A percentile compares a stretch with the other conserved stretches of the same genome.
Conservation (phyloP, 2,329 filamentous ascomycete genomes). For the Curvularia verruculosa region DNA sequence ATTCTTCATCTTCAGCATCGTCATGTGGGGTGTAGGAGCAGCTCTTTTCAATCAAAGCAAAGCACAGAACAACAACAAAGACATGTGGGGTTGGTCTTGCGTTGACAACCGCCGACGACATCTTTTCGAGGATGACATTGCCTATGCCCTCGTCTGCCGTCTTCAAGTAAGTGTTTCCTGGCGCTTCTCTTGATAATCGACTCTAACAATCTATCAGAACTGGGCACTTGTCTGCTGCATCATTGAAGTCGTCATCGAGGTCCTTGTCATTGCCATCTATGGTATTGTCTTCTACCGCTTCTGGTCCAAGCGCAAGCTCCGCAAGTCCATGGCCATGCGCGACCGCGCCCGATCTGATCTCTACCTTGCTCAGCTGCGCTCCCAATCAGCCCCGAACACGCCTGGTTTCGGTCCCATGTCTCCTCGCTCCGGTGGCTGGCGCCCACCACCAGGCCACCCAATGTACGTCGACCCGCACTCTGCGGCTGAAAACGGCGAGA, state of each 20-base stretch:
- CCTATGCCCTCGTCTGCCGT: slow-evolving; percentile 90
- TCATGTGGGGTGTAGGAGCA: slow-evolving; percentile 90
- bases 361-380: slow-evolving; percentile 72
- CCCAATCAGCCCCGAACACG: slow-evolving; percentile 92
- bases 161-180: slow-evolving; percentile 66
- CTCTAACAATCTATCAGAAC: slow-evolving; percentile 64
- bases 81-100: slow-evolving; percentile 99
- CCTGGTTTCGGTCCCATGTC: slow-evolving; percentile 79
- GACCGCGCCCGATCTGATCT: slow-evolving; percentile 94
- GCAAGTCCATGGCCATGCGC: slow-evolving; percentile 95
- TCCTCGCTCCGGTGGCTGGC: slow-evolving; percentile 60
- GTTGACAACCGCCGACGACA: slow-evolving; percentile 81
- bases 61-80: slow-evolving; percentile 75
- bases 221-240: slow-evolving; percentile 97
- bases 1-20: slow-evolving; percentile 90
- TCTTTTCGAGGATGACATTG: slow-evolving; percentile 78
- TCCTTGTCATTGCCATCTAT: slow-evolving; percentile 91
- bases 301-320: slow-evolving; percentile 92
- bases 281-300: slow-evolving; percentile 95
- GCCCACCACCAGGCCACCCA: slow-evolving; percentile 53
- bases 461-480: slow-evolving; percentile 54
- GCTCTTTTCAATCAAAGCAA: slow-evolving; percentile 81
- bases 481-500: slow-evolving; percentile 60
- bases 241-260: slow-evolving; percentile 93
- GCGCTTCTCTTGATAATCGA: slow-evolving; percentile 1